phyloP scores from a whole-genome alignment of 257 asterid genomes.

The Solanum acaule region DNA sequence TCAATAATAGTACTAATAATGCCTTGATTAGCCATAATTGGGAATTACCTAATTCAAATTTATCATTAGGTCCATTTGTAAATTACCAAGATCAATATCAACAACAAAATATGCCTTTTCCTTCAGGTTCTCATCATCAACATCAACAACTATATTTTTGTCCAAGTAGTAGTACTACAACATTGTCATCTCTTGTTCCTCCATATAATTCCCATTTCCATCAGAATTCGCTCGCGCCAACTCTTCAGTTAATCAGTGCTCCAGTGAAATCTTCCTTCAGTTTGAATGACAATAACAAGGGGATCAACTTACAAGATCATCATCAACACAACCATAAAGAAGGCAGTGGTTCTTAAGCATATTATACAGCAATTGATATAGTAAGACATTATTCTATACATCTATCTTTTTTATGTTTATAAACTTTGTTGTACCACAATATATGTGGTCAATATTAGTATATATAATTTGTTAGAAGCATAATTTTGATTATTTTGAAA shows the following conservation, averaged over 20 bases:
- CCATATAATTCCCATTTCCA: constrained; percentile 22
- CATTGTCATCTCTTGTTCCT: constrained; percentile 12
- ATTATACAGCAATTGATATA: too few species aligned
- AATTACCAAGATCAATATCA: constrained; percentile 9
- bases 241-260: constrained; percentile 35
- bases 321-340: not conserved
- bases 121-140: constrained; percentile 18
- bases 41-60: constrained; percentile 31
- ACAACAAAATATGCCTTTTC: constrained; percentile 1
- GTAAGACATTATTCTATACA: not conserved
- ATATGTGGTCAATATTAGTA: not conserved
- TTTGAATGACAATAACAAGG: not conserved
- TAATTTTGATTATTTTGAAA: not conserved
- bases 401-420: not conserved
- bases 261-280: constrained; percentile 9
- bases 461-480: not conserved
- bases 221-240: constrained; percentile 23
- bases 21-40: constrained; percentile 17
- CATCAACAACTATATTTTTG: constrained; percentile 15
- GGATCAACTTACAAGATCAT: not conserved
- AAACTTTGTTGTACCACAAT: not conserved
- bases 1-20: constrained; percentile 4
- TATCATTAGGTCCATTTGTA: constrained; percentile 50
- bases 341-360: constrained; percentile 3
- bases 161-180: constrained; percentile 4